A percentile compares a stretch with the other conserved stretches of the same genome.
Evolutionary conservation across 2,329 filamentous ascomycete species (phyloP).

Genomic region (Curvularia eragrostidis): DNA sequence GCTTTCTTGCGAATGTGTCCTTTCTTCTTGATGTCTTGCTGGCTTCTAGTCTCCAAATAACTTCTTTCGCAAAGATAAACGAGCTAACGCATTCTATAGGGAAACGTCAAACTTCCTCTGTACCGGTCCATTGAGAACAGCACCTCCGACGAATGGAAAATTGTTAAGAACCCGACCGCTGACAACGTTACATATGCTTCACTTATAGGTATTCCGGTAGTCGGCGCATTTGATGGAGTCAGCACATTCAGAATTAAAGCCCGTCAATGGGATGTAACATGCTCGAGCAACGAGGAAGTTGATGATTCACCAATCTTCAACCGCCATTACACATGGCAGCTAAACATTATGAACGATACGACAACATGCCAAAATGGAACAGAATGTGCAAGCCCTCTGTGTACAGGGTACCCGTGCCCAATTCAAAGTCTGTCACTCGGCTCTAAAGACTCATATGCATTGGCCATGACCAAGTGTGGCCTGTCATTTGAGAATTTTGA

Average conservation of each 20-base stretch:
- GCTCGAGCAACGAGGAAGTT: conserved; percentile 23
- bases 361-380: conserved; percentile 8
- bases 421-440: conserved; percentile 29
- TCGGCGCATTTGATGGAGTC: conserved; percentile 13
- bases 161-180: conserved; percentile 10
- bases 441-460: background rate
- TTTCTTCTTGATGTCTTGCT: no score
- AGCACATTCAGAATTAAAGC: conserved; percentile 32
- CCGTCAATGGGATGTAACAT: conserved; percentile 38
- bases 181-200: conserved; percentile 34
- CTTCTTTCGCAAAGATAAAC: no score
- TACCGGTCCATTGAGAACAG: conserved; percentile 32
- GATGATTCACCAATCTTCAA: conserved; percentile 1
- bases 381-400: conserved; percentile 4
- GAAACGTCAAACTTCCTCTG: conserved; percentile 37
- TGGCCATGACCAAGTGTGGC: conserved; percentile 29
- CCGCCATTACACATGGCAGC: conserved; percentile 27
- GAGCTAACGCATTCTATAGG: no score
- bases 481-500: conserved; percentile 30
- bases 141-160: conserved; percentile 30
- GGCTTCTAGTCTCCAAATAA: no score
- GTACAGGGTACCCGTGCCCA: conserved; percentile 28
- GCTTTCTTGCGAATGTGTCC: no score
- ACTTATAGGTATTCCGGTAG: conserved; percentile 35
- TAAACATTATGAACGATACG: conserved; percentile 3